Percentiles rank a stretch among this genome's conserved stretches.
Evolutionary conservation across 1,284 basidiomycete species (phyloP).

Genomic region (Cryptococcus sp.): DNA sequence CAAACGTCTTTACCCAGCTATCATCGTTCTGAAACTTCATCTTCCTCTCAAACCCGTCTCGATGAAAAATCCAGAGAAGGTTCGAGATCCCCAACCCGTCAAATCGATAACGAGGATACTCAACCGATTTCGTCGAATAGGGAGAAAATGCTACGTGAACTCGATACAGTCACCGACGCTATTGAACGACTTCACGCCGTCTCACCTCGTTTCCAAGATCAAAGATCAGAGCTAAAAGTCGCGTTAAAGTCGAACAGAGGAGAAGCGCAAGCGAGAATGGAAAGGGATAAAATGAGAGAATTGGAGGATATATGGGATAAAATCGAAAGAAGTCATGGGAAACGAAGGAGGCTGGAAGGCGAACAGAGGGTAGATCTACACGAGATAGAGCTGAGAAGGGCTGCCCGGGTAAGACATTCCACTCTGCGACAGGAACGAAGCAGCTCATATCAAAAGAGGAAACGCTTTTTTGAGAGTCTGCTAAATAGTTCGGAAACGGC

Average conservation of each 20-base stretch:
- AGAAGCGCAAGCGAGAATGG: slow-evolving; percentile 8
- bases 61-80: neutral
- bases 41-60: no score
- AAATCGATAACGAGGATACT: neutral
- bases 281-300: slow-evolving; percentile 31
- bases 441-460: slow-evolving; percentile 7
- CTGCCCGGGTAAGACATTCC: neutral
- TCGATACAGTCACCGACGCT: slow-evolving; percentile 74
- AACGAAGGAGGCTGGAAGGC: slow-evolving; percentile 6
- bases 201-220: slow-evolving; percentile 77
- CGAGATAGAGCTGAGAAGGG: slow-evolving; percentile 1
- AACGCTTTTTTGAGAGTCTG: slow-evolving; percentile 18
- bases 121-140: neutral
- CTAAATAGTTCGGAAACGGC: slow-evolving; percentile 15
- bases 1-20: neutral
- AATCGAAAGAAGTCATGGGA: slow-evolving; percentile 32
- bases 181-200: slow-evolving; percentile 78
- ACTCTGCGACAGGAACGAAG: neutral
- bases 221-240: slow-evolving; percentile 73
- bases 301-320: slow-evolving; percentile 35
- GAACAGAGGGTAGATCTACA: slow-evolving; percentile 20
- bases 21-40: neutral
- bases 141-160: slow-evolving; percentile 51
- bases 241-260: slow-evolving; percentile 25
- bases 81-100: neutral